Evolutionary conservation across 1,139 yeast genomes (phyloP).

Genomic region (Lodderomyces margitis): DNA sequence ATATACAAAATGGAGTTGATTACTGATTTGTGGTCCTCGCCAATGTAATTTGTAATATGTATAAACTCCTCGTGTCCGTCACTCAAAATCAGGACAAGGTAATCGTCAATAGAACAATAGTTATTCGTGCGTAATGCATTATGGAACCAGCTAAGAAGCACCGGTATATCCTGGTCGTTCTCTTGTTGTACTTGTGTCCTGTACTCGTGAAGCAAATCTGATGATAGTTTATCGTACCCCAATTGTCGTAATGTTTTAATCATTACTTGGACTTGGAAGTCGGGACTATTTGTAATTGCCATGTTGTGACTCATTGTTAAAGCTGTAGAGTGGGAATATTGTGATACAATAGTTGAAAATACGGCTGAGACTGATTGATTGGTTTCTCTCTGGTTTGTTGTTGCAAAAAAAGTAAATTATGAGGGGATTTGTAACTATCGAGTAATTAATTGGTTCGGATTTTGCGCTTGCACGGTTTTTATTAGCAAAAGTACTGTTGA

Average conservation of each 20-base stretch:
- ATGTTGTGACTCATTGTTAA: constrained; percentile 7
- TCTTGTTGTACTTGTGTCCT: constrained; percentile 8
- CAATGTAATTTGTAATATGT: constrained; percentile 10
- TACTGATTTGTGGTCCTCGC: constrained; percentile 11
- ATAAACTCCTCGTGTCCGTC: constrained; percentile 7
- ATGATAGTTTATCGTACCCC: constrained; percentile 22
- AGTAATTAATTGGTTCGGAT: no score
- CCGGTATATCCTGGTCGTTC: constrained; percentile 2
- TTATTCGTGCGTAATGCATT: constrained; percentile 22
- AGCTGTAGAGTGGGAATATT: neutral
- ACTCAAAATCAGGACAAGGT: constrained; percentile 8
- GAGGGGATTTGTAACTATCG: neutral
- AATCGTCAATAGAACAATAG: constrained; percentile 21
- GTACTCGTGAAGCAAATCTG: constrained; percentile 9
- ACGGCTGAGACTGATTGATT: no score
- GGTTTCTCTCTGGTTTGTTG: no score
- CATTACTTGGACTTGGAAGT: constrained; percentile 32
- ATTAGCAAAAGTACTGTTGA: neutral
- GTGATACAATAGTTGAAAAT: no score
- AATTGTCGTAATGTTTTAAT: constrained; percentile 31
- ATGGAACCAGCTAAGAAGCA: constrained; percentile 25
- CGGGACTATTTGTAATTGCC: constrained; percentile 20
- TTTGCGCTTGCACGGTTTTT: neutral
- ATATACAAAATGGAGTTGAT: constrained; percentile 25
- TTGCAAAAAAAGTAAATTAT: no score